Conservation (phyloP, 2,329 filamentous ascomycete genomes). For the Lasiodiplodia citricola region DNA sequence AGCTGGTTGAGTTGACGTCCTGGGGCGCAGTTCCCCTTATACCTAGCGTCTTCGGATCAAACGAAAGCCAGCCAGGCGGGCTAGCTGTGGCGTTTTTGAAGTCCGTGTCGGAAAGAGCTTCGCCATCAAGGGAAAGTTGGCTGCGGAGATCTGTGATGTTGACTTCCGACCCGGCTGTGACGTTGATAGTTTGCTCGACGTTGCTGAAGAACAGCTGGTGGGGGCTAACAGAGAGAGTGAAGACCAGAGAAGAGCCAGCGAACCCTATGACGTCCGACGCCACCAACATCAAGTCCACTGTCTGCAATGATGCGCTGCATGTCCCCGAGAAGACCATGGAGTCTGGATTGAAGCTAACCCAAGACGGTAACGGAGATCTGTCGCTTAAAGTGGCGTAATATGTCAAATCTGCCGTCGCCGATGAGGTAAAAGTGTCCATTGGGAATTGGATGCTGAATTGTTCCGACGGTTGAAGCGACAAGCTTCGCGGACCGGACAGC, state of each 20-base stretch:
- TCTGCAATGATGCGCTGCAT: conserved; percentile 72
- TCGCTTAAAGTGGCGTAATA: conserved; percentile 80
- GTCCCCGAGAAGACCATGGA: conserved; percentile 72
- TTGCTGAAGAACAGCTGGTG: conserved; percentile 71
- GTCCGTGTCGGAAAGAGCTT: conserved; percentile 53
- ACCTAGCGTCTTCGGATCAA: conserved; percentile 66
- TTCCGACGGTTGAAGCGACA: conserved; percentile 49
- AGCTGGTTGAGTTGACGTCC: conserved; percentile 64
- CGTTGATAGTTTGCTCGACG: conserved; percentile 40
- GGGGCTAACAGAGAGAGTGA: conserved; percentile 73
- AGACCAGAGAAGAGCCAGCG: conserved; percentile 67
- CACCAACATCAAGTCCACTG: conserved; percentile 73
- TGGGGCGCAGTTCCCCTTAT: conserved; percentile 69
- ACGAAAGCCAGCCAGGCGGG: conserved; percentile 71
- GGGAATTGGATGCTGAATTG: conserved; percentile 51
- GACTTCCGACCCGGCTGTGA: conserved; percentile 40
- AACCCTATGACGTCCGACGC: conserved; percentile 84
- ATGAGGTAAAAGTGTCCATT: conserved; percentile 63
- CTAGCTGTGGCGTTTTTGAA: conserved; percentile 59
- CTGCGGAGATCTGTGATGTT: conserved; percentile 38
- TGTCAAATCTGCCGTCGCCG: conserved; percentile 58
- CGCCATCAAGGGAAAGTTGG: conserved; percentile 44
- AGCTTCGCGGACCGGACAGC: conserved; percentile 62
- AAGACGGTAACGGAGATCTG: conserved; percentile 83
- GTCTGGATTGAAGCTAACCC: conserved; percentile 74